Evolutionary conservation across 106 monocot genomes (phyloP).

Genomic region (Chionographis japonica): DNA sequence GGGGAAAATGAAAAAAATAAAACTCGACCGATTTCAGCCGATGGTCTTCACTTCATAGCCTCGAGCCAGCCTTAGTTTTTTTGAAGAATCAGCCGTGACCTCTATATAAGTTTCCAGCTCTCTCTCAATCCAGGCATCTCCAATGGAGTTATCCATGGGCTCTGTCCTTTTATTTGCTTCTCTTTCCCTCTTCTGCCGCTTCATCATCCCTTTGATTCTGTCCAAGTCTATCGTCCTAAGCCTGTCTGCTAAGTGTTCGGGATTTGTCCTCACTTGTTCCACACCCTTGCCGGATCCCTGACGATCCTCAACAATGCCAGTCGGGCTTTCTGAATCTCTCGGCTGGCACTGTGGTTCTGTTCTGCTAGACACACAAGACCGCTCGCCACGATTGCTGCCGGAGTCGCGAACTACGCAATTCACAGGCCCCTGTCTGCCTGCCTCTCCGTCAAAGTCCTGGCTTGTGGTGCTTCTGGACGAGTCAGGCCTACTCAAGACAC

Average conservation of each 20-base stretch:
- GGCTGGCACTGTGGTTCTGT: neutral
- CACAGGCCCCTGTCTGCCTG: neutral
- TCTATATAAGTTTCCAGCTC: constrained; percentile 51
- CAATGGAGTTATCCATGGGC: constrained; percentile 4
- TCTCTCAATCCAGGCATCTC: constrained; percentile 51
- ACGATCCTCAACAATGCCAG: constrained; percentile 7
- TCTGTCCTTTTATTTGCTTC: constrained; percentile 2
- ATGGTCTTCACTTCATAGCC: no score
- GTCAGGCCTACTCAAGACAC: constrained; percentile 29
- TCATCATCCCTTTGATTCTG: constrained; percentile 44
- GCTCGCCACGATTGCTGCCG: neutral
- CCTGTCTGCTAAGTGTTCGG: neutral
- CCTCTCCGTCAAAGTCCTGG: constrained; percentile 9
- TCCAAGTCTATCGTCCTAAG: constrained; percentile 28
- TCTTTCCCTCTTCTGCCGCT: constrained; percentile 32
- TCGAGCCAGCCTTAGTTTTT: constrained; percentile 9
- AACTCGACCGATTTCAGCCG: no score
- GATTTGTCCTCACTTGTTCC: constrained; percentile 1
- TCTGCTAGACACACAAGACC: neutral
- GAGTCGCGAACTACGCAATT: neutral
- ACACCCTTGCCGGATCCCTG: neutral
- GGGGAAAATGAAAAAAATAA: no score
- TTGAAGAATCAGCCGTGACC: constrained; percentile 12
- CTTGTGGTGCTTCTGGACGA: constrained; percentile 21
- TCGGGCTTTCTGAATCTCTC: constrained; percentile 10